Base-by-base conservation (phyloP, 768 basidiomycete species). In the Tulasnella sp. region DNA sequence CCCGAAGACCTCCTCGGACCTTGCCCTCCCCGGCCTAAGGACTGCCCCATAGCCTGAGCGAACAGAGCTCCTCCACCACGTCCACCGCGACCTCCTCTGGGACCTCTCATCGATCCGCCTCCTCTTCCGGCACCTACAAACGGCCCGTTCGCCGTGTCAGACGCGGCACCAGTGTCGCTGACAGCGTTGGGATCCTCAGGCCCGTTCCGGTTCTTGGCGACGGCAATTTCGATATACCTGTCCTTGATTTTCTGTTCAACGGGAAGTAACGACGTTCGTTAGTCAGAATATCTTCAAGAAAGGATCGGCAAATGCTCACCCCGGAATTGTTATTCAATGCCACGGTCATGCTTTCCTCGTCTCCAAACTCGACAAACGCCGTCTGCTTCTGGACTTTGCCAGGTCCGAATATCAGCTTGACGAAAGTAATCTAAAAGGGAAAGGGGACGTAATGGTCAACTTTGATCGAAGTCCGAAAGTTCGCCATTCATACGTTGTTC, bases 301-400 rank as follows among this genome's bases (percentile, higher is more conserved):
- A 8, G 5, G 35, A 35, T 19, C 40, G 37, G 22, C 29, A 26
- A 7, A n/a, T 29, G 80, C 84, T 72, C 75, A 94, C 93, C 79
- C 88, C 88, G 32, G 84, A 85, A 75, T 91, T 89, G 76, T 88
- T 90, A 62, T 86, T 88, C 26, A 95, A 81, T 0, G 90, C 94
- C 22, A 83, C 85, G 76, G 87, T 91, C 91, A 95, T 92, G 11
- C 88, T 83, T 62, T 90, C 91, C 77, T 95, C 93, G 76, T 92
- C 91, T 4, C 87, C 90, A 80, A 96, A 97, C 77, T 96, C 95
- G 68, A 97, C 87, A 77, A 94, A 97, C 1, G 88, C 91, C 72
- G 94, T 83, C 75, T 84, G 76, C 77, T 78, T 87, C 70, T 80
- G 81, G 35, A 59, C 62, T n/a, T 39, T 22, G 37, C 36, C 66